Percentiles rank a stretch among this genome's conserved stretches.
Evolutionary conservation across 306 rosid species (phyloP).

Genomic region (Rubus parviflorus): DNA sequence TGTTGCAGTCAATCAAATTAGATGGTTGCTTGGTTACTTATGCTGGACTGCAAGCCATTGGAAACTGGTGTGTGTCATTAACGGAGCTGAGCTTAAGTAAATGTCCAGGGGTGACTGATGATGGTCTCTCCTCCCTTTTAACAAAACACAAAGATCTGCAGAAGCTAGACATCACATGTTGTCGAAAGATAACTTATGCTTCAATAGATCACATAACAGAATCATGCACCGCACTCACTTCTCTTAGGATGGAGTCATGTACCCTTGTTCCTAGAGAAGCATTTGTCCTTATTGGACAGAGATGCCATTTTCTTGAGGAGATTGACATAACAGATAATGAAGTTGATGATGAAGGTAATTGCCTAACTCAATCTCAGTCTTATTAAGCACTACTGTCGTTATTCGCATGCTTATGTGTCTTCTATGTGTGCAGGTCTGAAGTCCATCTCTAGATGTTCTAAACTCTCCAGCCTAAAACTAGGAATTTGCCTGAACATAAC

Average conservation of each 20-base stretch:
- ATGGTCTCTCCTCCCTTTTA: conserved; percentile 66
- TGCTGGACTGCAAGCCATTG: conserved; percentile 75
- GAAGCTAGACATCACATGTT: conserved; percentile 95
- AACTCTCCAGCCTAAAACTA: conserved; percentile 66
- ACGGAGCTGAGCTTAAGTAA: conserved; percentile 84
- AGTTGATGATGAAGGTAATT: conserved; percentile 79
- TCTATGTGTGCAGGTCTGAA: conserved; percentile 53
- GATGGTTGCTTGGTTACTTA: conserved; percentile 68
- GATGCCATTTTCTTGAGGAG: conserved; percentile 68
- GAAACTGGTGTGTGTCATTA: conserved; percentile 63
- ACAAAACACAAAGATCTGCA: conserved; percentile 70
- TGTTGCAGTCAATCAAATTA: conserved; percentile 71
- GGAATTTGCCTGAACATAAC: conserved; percentile 91
- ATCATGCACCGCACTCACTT: conserved; percentile 63
- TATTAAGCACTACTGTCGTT: conserved; percentile 13
- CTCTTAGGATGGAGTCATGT: conserved; percentile 93
- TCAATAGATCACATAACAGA: conserved; percentile 66
- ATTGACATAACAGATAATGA: conserved; percentile 93
- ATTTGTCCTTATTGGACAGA: conserved; percentile 65
- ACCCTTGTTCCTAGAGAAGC: conserved; percentile 69
- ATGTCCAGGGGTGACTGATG: conserved; percentile 81
- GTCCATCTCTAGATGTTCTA: conserved; percentile 66
- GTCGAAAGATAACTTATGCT: conserved; percentile 71
- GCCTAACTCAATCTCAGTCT: conserved; percentile 11
- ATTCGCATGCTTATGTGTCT: conserved; percentile 26